phyloP scores from a whole-genome alignment of 345 rosid genomes.

The Syzygium jambos region DNA sequence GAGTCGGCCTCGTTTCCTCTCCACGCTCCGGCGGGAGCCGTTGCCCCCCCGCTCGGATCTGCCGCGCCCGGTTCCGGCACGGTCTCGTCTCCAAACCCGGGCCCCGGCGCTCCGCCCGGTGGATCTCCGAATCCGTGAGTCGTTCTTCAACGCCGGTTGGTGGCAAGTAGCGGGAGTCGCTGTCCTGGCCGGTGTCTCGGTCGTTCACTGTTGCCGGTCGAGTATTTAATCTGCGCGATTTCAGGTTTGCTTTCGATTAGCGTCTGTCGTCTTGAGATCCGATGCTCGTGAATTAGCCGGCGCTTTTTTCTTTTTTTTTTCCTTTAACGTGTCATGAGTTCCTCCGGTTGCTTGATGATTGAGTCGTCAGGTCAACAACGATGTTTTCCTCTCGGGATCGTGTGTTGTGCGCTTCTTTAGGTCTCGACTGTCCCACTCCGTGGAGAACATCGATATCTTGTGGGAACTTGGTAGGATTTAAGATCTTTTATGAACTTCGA shows the following conservation, averaged over 20 bases:
- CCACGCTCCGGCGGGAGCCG: background rate
- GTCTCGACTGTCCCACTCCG: background rate
- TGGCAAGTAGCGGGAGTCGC: background rate
- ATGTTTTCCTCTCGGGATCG: background rate
- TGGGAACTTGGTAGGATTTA: background rate
- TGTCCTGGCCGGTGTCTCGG: background rate
- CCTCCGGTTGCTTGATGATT: background rate
- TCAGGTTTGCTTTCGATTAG: background rate
- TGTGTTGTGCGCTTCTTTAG: background rate
- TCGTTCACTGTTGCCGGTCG: background rate
- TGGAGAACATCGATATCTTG: background rate
- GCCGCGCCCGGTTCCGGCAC: background rate
- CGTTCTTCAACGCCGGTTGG: background rate
- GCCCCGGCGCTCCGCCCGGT: background rate
- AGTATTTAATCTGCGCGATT: background rate
- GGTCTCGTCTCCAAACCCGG: background rate
- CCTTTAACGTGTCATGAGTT: background rate
- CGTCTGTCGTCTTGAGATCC: background rate
- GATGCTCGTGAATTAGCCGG: background rate
- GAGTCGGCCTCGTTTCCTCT: background rate
- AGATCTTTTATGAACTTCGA: background rate
- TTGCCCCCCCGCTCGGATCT: background rate
- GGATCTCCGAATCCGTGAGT: background rate
- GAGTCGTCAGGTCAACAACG: background rate
- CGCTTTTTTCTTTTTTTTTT: background rate